Evolutionary conservation across 176 grass and related monocot species (phyloP).

Genomic region (Oryza punctata): DNA sequence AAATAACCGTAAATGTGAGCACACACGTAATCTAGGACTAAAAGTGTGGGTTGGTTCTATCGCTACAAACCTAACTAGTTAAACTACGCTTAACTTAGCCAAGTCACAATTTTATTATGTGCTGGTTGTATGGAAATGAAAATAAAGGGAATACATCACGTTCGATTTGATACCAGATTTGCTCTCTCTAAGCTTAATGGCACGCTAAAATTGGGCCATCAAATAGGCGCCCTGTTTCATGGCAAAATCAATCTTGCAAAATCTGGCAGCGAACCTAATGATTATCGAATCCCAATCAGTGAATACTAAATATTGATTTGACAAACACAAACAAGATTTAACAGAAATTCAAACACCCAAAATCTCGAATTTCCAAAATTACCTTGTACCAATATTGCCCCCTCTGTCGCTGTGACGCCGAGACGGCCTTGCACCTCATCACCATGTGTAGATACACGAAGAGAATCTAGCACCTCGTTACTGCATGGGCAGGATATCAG

Average conservation of each 20-base stretch:
- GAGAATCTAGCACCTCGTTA: no score
- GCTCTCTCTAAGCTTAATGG: neutral
- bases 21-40: no score
- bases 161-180: neutral
- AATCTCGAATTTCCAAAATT: neutral
- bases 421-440: no score
- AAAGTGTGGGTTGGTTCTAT: no score
- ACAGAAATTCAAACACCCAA: neutral
- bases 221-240: neutral
- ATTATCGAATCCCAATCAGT: neutral
- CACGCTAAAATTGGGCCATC: neutral
- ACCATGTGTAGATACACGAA: no score
- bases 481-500: no score
- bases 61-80: no score
- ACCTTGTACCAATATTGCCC: no score
- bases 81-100: no score
- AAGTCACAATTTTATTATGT: neutral
- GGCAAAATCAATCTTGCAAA: neutral
- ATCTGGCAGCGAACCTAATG: neutral
- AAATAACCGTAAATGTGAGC: no score
- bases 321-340: neutral
- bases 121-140: neutral
- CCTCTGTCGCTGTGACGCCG: no score
- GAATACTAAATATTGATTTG: neutral
- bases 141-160: neutral